Base-by-base conservation (phyloP, 2,329 filamentous ascomycete species). In the Microdochium nivale region DNA sequence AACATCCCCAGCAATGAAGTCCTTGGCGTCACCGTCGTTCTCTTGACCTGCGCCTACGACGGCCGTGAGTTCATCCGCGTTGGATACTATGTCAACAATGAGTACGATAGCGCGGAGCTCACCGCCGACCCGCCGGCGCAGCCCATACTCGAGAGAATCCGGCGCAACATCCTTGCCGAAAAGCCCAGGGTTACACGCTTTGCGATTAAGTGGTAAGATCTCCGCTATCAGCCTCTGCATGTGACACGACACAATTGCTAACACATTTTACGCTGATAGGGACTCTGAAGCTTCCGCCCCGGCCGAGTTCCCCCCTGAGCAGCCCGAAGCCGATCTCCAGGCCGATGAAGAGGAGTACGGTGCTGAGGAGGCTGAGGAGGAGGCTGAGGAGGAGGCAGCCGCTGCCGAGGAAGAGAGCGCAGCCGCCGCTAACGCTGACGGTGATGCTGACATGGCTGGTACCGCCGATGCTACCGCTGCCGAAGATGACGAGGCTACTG, bases 81-180 rank as follows among this genome's bases (percentile, higher is more conserved):
- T 43, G 94, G 94, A 56, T 99, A 99, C 80, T 99, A 99, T 62
- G 94, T 99, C 64, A 99, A 97, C 79, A 99, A 99, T 64, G 95
- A 99, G 70, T 99, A 99, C 70, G 90, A 95, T 61, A 87, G 88
- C 25, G 90, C 95, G 63, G 89, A 95, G 68, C 80, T 99, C 56
- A 87, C 83, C 61, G 84, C 86, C 48, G 91, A 97, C 62, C 94
- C 94, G 10, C 94, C 94, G 7, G 79, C 90, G 53, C 96, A 96
- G 76, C 91, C 91, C 37, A 79, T 95, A 60, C 86, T 97, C 58
- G 95, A 99, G 67, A 89, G 90, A 64, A 90, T 99, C 57, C 83
- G 83, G 59, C 86, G 95, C 61, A 96, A 95, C 65, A 88, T 99
- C 49, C 81, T 99, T 35, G 90, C 91, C 2, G 92, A 97, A 74